These are phyloP conservation scores for Coemansia sp. DNA, from an alignment of 371 early-diverging fungal genomes.

Conservation along the genomic window DNA sequence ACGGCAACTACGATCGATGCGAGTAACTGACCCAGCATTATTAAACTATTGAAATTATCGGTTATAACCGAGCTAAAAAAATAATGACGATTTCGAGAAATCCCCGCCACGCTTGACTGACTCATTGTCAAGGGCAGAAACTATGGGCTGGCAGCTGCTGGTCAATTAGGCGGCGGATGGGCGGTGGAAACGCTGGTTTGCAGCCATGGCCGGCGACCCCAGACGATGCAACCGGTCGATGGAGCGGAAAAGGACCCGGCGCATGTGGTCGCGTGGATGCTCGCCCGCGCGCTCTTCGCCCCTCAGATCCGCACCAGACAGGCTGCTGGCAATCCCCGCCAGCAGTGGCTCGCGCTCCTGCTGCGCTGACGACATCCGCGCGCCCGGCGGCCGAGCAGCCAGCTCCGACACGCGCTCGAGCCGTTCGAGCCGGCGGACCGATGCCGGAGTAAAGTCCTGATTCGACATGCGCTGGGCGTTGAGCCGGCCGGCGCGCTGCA, in stretches of 20 bases:
- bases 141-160: background rate
- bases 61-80: too few relatives aligned
- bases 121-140: background rate
- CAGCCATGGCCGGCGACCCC: slow-evolving; percentile 9
- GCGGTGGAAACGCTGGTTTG: slow-evolving; percentile 15
- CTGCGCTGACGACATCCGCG: background rate
- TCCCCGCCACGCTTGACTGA: too few relatives aligned
- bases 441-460: slow-evolving; percentile 36
- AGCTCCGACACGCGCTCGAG: slow-evolving; percentile 22
- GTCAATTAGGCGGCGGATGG: background rate
- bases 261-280: slow-evolving; percentile 42
- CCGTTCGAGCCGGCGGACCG: slow-evolving; percentile 22
- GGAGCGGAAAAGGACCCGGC: slow-evolving; percentile 16
- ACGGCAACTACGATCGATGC: background rate
- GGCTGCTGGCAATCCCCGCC: slow-evolving; percentile 20
- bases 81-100: too few relatives aligned
- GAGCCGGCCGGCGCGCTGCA: slow-evolving; percentile 27
- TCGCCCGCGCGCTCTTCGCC: background rate
- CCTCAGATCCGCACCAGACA: slow-evolving; percentile 8
- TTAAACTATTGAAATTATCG: background rate
- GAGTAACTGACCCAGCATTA: slow-evolving; percentile 25
- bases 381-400: background rate
- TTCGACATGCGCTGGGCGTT: slow-evolving; percentile 28
- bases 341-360: slow-evolving; percentile 25
- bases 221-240: slow-evolving; percentile 27